Conservation (phyloP, 2,329 filamentous ascomycete genomes). For the Paecilomyces formosus region DNA sequence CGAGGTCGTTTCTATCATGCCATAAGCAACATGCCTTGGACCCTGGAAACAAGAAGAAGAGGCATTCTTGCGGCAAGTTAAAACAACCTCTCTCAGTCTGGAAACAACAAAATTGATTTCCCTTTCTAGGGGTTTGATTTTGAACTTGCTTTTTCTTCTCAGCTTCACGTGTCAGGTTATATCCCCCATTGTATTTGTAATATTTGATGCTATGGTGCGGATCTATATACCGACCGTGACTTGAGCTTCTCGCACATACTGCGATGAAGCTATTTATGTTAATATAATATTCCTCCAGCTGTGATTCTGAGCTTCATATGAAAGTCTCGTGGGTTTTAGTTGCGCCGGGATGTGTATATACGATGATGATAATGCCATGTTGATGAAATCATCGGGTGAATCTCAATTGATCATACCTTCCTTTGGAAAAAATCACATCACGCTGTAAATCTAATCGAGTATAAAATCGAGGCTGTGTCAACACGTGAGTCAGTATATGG, state of each 20-base stretch:
- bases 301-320: background rate
- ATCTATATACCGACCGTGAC: background rate
- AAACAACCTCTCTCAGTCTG: background rate
- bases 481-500: too few relatives aligned
- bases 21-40: background rate
- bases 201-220: background rate
- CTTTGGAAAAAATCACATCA: background rate
- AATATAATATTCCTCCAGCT: background rate
- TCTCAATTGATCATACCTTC: background rate
- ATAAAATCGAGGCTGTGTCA: too few relatives aligned
- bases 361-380: background rate
- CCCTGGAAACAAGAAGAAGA: background rate
- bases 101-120: background rate
- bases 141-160: background rate
- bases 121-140: too few relatives aligned
- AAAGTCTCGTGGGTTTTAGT: background rate
- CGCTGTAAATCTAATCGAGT: too few relatives aligned
- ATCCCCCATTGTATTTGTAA: background rate
- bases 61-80: background rate
- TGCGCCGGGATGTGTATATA: background rate
- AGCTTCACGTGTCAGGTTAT: background rate
- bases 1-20: background rate
- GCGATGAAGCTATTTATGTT: background rate
- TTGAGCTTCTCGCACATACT: background rate
- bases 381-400: background rate